These are phyloP conservation scores for Nectriaceae sp. DNA, from an alignment of 2,329 filamentous ascomycete species.

Conservation along the genomic window DNA sequence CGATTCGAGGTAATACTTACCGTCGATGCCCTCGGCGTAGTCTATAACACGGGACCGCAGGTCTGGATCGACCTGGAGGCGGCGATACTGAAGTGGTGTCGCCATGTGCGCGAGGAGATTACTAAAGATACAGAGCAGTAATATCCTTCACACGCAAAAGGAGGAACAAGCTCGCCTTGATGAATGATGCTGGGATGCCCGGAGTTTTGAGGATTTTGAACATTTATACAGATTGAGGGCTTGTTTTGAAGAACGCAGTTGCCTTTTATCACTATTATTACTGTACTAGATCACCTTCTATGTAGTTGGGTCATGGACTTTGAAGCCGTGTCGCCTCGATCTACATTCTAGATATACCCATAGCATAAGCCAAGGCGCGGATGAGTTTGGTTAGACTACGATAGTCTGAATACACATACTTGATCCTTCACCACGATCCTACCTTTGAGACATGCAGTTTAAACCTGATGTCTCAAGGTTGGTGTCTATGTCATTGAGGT, in stretches of 20 bases:
- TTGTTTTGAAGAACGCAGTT: conserved; percentile 16
- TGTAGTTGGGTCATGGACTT: too few species aligned
- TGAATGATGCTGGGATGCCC: conserved; percentile 28
- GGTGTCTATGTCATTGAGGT: too few species aligned
- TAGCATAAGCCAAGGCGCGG: conserved; percentile 35
- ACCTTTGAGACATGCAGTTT: too few species aligned
- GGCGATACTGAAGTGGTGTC: conserved; percentile 82
- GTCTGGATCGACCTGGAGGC: conserved; percentile 83
- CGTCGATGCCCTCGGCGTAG: conserved; percentile 83
- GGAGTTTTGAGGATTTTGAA: conserved; percentile 24
- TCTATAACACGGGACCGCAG: conserved; percentile 69
- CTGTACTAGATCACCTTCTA: conserved; percentile 11
- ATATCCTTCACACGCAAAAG: conserved; percentile 32
- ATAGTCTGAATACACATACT: too few species aligned
- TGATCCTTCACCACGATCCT: too few species aligned
- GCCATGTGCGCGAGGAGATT: conserved; percentile 80
- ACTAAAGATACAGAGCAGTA: conserved; percentile 59
- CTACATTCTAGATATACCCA: conserved; percentile 39
- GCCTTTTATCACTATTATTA: conserved; percentile 17
- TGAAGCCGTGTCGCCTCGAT: conserved; percentile 16
- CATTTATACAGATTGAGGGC: conserved; percentile 25
- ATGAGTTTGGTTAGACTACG: conserved; percentile 23
- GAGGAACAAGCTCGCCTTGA: conserved; percentile 17
- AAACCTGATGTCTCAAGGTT: too few species aligned
- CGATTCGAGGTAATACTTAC: conserved; percentile 86